phyloP scores from a whole-genome alignment of 2,329 filamentous ascomycete genomes.

The Trichoderma gracile region DNA sequence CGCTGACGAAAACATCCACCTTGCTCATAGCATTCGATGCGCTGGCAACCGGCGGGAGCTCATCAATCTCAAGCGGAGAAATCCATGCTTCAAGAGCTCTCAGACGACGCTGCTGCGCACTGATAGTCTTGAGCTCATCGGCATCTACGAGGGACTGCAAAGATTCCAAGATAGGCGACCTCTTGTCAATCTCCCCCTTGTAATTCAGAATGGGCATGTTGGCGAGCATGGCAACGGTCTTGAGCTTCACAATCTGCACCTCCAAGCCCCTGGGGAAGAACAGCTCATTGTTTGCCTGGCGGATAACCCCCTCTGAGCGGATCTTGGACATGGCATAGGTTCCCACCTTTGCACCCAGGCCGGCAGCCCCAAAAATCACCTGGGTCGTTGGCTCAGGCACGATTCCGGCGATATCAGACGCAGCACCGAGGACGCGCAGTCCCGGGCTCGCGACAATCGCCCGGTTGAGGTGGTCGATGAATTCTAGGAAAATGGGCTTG shows the following conservation, averaged over 20 bases:
- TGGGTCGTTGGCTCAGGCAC: slow-evolving; percentile 11
- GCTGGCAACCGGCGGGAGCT: not conserved
- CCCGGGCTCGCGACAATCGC: slow-evolving; percentile 1
- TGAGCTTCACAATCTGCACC: slow-evolving; percentile 2
- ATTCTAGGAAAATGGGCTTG: not conserved
- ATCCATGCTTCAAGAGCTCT: slow-evolving; percentile 11
- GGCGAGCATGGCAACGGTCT: not conserved
- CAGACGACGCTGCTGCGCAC: slow-evolving; percentile 2
- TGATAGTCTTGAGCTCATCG: slow-evolving; percentile 1
- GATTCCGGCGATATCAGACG: not conserved
- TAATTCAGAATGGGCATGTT: slow-evolving; percentile 12
- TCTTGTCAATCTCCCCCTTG: slow-evolving; percentile 1
- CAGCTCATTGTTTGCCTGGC: slow-evolving; percentile 1
- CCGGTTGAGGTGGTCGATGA: slow-evolving; percentile 9
- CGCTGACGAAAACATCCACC: slow-evolving; percentile 5
- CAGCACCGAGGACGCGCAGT: not conserved
- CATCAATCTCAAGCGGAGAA: slow-evolving; percentile 5
- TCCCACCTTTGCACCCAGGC: not conserved
- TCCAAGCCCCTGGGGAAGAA: slow-evolving; percentile 3
- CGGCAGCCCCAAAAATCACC: not conserved
- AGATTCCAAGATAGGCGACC: not conserved
- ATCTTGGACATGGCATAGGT: slow-evolving; percentile 11
- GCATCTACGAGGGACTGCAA: not conserved
- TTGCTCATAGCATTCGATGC: not conserved
- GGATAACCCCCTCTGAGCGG: not conserved